phyloP scores from a whole-genome alignment of 345 rosid species.

The Euclidium syriacum region DNA sequence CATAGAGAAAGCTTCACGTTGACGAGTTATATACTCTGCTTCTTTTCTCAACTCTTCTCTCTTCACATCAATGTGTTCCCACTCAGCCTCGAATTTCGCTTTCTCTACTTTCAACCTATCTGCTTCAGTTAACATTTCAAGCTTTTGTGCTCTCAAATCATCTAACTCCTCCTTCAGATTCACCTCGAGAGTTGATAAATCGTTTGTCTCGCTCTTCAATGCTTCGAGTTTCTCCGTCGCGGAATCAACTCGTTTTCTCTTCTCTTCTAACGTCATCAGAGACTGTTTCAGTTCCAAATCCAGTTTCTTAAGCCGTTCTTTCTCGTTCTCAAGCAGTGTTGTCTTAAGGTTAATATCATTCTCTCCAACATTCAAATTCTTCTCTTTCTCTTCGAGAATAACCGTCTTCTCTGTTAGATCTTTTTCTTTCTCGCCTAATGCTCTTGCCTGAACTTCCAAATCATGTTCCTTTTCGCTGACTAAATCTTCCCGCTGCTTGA shows the following conservation, averaged over 20 bases:
- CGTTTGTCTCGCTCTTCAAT: slow-evolving; percentile 70
- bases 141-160: slow-evolving; percentile 66
- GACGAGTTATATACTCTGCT: slow-evolving; percentile 48
- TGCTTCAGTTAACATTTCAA: slow-evolving; percentile 70
- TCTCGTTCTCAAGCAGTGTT: slow-evolving; percentile 48
- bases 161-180: slow-evolving; percentile 97
- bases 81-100: slow-evolving; percentile 79
- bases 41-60: slow-evolving; percentile 68
- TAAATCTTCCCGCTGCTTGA: slow-evolving; percentile 59
- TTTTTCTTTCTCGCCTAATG: slow-evolving; percentile 62
- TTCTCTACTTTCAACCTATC: slow-evolving; percentile 73
- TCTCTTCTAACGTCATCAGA: slow-evolving; percentile 58
- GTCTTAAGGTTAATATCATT: slow-evolving; percentile 43
- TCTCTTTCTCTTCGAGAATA: slow-evolving; percentile 60
- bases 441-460: slow-evolving; percentile 53
- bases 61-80: slow-evolving; percentile 94
- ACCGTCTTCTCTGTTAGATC: slow-evolving; percentile 54
- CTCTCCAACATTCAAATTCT: slow-evolving; percentile 40
- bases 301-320: slow-evolving; percentile 48
- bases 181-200: slow-evolving; percentile 63
- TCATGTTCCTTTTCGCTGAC: slow-evolving; percentile 77
- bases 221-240: slow-evolving; percentile 69
- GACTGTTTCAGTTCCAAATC: slow-evolving; percentile 65
- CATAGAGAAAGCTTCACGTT: slow-evolving; percentile 58
- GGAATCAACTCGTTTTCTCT: slow-evolving; percentile 53